These are phyloP conservation scores for Pyronema omphalodes DNA, from an alignment of 495 filamentous ascomycete species.

Conservation along the genomic window DNA sequence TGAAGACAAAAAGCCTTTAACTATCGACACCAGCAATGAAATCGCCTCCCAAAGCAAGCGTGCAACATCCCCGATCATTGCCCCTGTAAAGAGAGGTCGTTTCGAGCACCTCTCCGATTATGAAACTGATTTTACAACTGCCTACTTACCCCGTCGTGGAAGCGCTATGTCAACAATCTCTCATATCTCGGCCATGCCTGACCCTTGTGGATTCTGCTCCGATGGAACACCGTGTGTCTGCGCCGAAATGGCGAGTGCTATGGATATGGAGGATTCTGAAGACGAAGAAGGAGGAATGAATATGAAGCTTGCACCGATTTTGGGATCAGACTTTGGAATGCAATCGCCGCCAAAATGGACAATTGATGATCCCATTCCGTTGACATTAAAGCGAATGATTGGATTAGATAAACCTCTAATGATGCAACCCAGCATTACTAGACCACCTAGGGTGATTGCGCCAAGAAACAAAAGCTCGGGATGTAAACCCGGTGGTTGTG, in stretches of 20 bases:
- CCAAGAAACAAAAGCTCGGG: conserved; percentile 22
- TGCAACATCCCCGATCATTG: conserved; percentile 1
- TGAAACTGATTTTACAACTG: conserved; percentile 23
- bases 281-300: conserved; percentile 2
- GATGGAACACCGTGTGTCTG: conserved; percentile 74
- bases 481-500: conserved; percentile 49
- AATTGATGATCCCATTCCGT: neutral
- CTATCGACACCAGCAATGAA: neutral
- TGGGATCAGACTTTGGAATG: neutral
- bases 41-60: conserved; percentile 3
- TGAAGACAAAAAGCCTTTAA: too few species aligned
- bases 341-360: neutral
- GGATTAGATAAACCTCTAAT: conserved; percentile 7
- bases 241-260: conserved; percentile 44
- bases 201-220: conserved; percentile 75
- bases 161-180: conserved; percentile 15
- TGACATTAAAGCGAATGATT: conserved; percentile 2
- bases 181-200: conserved; percentile 24
- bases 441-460: neutral
- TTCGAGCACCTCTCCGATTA: conserved; percentile 20
- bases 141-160: conserved; percentile 27
- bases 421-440: conserved; percentile 6
- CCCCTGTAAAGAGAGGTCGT: conserved; percentile 14
- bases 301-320: conserved; percentile 2
- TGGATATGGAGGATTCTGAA: conserved; percentile 15